Evolutionary conservation across 306 rosid genomes (phyloP).

Genomic region (Quercus variabilis): DNA sequence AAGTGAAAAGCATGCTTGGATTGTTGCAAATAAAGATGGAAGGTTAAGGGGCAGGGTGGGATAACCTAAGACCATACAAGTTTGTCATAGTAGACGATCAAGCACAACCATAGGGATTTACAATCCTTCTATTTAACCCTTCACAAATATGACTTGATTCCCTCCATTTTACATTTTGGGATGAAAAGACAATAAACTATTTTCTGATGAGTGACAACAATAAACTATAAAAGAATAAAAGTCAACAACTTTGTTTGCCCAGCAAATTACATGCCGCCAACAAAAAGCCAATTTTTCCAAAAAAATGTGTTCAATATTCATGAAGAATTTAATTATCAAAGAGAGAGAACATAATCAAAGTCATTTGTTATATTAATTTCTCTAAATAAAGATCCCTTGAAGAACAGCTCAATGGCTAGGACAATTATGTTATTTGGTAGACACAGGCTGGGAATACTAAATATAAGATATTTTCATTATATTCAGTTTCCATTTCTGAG

Average conservation of each 20-base stretch:
- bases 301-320: background rate
- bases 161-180: background rate
- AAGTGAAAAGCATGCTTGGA: background rate
- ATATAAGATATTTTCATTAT: background rate
- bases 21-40: background rate
- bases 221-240: no score
- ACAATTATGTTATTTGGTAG: background rate
- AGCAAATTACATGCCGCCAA: background rate
- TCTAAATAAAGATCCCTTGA: background rate
- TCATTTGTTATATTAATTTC: background rate
- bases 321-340: background rate
- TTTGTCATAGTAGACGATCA: background rate
- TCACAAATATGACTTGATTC: background rate
- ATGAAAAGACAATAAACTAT: background rate
- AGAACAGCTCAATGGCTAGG: background rate
- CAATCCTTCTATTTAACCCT: background rate
- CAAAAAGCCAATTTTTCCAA: background rate
- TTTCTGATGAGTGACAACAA: no score
- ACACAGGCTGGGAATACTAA: background rate
- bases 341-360: background rate
- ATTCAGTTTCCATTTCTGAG: background rate
- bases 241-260: no score
- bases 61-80: background rate
- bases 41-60: background rate
- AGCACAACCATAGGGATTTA: background rate